Conservation (phyloP, 2,329 filamentous ascomycete species). For the Anthostomella pinea region DNA sequence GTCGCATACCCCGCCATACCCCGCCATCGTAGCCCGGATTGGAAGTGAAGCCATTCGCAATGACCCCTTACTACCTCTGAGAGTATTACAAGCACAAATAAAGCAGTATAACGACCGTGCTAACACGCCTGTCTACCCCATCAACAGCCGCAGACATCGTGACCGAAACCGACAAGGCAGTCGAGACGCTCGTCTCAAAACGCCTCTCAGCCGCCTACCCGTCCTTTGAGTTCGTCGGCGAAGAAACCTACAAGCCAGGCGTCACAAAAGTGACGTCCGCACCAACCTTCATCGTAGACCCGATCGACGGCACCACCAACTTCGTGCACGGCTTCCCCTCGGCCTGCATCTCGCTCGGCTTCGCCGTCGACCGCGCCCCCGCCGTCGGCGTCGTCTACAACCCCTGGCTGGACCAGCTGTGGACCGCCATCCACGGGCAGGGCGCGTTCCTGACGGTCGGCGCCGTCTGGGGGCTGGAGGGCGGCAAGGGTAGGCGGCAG, state of each 20-base stretch:
- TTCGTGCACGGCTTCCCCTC: constrained; percentile 75
- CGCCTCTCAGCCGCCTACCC: constrained; percentile 54
- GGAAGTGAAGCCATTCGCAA: constrained; percentile 5
- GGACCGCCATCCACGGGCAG: constrained; percentile 64
- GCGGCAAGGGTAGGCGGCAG: constrained; percentile 33
- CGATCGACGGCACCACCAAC: constrained; percentile 80
- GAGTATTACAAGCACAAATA: not conserved
- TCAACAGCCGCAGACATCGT: constrained; percentile 62
- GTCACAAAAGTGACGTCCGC: constrained; percentile 56
- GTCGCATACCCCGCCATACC: constrained; percentile 15
- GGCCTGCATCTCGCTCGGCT: constrained; percentile 73
- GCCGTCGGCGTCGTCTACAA: constrained; percentile 77
- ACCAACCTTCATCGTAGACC: constrained; percentile 78
- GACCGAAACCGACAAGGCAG: constrained; percentile 64
- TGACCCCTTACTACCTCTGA: not conserved
- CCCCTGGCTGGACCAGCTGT: constrained; percentile 68
- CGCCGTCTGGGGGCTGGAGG: constrained; percentile 38
- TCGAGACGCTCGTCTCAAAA: constrained; percentile 59
- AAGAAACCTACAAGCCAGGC: constrained; percentile 73
- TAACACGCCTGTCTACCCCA: not conserved
- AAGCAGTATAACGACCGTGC: constrained; percentile 1
- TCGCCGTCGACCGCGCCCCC: constrained; percentile 61
- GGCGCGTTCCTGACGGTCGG: constrained; percentile 59
- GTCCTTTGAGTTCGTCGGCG: constrained; percentile 64
- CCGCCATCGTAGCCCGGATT: constrained; percentile 19